Percentiles rank a stretch among this genome's conserved stretches.
Conservation (phyloP, 352 stramenopile genomes). For the Phytophthora megakarya region DNA sequence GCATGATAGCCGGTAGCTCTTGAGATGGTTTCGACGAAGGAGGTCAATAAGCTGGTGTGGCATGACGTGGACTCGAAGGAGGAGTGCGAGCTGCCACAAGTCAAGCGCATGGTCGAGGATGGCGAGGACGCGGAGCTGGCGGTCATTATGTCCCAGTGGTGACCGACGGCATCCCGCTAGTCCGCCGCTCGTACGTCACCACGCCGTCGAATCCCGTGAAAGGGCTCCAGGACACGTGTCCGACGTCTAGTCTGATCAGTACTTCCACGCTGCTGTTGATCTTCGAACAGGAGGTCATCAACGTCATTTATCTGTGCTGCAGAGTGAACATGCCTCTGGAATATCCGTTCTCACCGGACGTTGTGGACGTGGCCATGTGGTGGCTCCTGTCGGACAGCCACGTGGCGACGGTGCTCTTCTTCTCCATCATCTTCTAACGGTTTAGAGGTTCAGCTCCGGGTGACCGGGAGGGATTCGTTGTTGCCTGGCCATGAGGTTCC, state of each 20-base stretch:
- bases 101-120: too few relatives aligned
- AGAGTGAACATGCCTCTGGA: conserved; percentile 47
- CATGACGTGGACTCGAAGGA: too few relatives aligned
- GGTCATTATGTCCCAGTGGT: too few relatives aligned
- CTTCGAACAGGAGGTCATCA: conserved; percentile 44
- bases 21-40: too few relatives aligned
- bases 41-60: too few relatives aligned
- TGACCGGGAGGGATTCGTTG: too few relatives aligned
- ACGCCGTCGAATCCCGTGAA: background rate
- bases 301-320: conserved; percentile 52
- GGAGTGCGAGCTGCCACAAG: too few relatives aligned
- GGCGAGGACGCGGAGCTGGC: too few relatives aligned
- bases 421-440: conserved; percentile 40
- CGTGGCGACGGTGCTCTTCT: conserved; percentile 39
- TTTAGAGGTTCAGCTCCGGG: too few relatives aligned
- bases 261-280: background rate
- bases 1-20: too few relatives aligned
- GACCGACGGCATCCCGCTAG: too few relatives aligned
- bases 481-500: too few relatives aligned
- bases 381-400: conserved; percentile 54
- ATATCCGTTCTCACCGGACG: conserved; percentile 46
- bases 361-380: conserved; percentile 46
- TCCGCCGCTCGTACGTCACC: background rate
- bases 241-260: background rate
- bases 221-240: background rate